Evolutionary conservation across 495 filamentous ascomycete genomes (phyloP).

Genomic region (Tetracladium marchalianum): DNA sequence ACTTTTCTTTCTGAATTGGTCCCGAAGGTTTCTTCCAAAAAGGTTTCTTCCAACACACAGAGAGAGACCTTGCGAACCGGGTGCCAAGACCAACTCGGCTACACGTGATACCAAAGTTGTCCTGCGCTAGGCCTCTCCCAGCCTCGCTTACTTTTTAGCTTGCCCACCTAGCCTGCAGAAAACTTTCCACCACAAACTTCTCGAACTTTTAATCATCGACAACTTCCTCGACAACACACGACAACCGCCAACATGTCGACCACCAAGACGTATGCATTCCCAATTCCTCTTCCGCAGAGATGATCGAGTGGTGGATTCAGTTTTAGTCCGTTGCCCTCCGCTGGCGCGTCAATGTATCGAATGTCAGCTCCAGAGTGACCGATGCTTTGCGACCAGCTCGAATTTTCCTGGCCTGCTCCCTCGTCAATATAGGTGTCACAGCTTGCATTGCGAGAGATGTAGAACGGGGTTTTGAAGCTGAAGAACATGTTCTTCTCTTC

Average conservation of each 20-base stretch:
- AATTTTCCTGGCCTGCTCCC: constrained; percentile 56
- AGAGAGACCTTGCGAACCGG: too few relatives aligned
- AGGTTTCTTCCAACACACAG: too few relatives aligned
- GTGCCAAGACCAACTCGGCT: too few relatives aligned
- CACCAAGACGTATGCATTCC: constrained; percentile 55
- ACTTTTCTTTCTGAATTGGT: too few relatives aligned
- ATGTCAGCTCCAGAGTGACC: constrained; percentile 25
- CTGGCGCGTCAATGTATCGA: constrained; percentile 47
- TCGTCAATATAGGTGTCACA: constrained; percentile 37
- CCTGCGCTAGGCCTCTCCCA: neutral
- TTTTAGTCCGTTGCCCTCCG: constrained; percentile 68
- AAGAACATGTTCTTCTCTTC: constrained; percentile 63
- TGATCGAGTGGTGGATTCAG: constrained; percentile 40
- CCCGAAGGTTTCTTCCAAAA: too few relatives aligned
- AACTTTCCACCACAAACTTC: neutral
- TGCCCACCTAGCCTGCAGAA: neutral
- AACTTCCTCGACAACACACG: constrained; percentile 23
- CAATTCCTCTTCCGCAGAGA: constrained; percentile 29
- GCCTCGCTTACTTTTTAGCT: constrained; percentile 4
- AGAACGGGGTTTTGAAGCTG: constrained; percentile 69
- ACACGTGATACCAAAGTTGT: constrained; percentile 1
- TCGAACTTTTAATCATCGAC: neutral
- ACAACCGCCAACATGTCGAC: constrained; percentile 42
- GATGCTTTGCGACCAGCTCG: constrained; percentile 57
- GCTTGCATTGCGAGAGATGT: constrained; percentile 39